Conservation (phyloP, 139 green algal species). For the Closterium sp. region DNA sequence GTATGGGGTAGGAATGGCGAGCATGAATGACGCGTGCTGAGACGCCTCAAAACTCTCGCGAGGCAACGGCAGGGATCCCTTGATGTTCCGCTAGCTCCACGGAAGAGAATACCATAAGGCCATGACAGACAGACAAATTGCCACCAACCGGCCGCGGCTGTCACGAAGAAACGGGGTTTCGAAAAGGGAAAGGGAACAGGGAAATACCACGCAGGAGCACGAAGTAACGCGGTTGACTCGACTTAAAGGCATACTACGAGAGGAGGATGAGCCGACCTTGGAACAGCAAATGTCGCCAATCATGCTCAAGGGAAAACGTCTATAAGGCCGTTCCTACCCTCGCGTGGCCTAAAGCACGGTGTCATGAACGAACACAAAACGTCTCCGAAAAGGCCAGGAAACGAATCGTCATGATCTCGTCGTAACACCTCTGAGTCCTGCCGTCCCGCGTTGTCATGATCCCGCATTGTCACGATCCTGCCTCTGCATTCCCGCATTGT, state of each 20-base stretch:
- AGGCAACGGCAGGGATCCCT: conserved; percentile 9
- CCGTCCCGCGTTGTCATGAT: too few relatives aligned
- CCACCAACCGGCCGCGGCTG: neutral
- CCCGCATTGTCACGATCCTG: too few relatives aligned
- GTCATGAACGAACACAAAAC: neutral
- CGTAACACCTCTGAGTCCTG: too few relatives aligned
- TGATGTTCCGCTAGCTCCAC: conserved; percentile 28
- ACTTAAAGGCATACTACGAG: too few relatives aligned
- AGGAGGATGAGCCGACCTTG: neutral
- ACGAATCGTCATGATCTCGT: too few relatives aligned
- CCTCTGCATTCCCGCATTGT: too few relatives aligned
- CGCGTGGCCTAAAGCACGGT: neutral
- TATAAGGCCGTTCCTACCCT: neutral
- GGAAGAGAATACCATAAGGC: too few relatives aligned
- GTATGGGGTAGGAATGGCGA: too few relatives aligned
- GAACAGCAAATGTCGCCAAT: neutral
- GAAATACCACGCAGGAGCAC: neutral
- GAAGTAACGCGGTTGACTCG: neutral
- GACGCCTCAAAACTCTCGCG: neutral
- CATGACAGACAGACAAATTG: too few relatives aligned
- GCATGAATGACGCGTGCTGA: too few relatives aligned
- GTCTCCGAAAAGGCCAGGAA: too few relatives aligned
- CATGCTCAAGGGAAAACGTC: neutral
- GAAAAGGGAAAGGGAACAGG: neutral
- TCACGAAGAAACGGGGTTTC: neutral